Evolutionary conservation across 306 rosid genomes (phyloP).

Genomic region (Arachis stenosperma): DNA sequence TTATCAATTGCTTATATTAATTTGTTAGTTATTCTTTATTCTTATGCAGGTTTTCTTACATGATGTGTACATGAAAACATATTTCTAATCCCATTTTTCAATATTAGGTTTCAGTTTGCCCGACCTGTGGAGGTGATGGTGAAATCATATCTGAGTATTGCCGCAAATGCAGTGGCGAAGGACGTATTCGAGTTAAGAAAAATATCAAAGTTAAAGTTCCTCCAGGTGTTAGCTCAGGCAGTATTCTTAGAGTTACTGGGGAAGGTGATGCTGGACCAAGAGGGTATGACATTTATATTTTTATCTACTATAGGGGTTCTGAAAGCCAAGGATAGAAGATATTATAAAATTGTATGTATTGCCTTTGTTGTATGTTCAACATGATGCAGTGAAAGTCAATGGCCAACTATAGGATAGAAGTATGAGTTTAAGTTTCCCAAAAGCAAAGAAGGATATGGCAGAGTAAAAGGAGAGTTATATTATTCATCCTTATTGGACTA

Average conservation of each 20-base stretch:
- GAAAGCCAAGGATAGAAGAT: constrained; percentile 29
- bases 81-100: constrained; percentile 28
- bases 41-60: constrained; percentile 25
- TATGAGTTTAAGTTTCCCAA: not conserved
- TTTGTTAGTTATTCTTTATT: constrained; percentile 29
- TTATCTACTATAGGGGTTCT: constrained; percentile 22
- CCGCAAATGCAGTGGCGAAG: constrained; percentile 89
- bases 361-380: constrained; percentile 31
- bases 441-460: constrained; percentile 19
- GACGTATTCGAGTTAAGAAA: constrained; percentile 80
- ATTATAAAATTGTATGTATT: not conserved
- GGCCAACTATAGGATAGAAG: too few relatives aligned
- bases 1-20: constrained; percentile 26
- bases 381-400: not conserved
- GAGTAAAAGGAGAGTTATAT: constrained; percentile 25
- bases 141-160: constrained; percentile 91
- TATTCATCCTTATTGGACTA: constrained; percentile 25
- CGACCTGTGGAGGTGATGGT: constrained; percentile 92
- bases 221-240: constrained; percentile 89
- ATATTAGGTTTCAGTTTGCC: constrained; percentile 87
- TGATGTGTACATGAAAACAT: constrained; percentile 16
- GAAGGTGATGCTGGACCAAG: constrained; percentile 94
- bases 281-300: constrained; percentile 67
- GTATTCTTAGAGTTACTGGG: constrained; percentile 89
- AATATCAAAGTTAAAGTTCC: constrained; percentile 91